A percentile compares a stretch with the other conserved stretches of the same genome.
Conservation (phyloP, 2,329 filamentous ascomycete species). For the Neofusicoccum cordaticola region DNA sequence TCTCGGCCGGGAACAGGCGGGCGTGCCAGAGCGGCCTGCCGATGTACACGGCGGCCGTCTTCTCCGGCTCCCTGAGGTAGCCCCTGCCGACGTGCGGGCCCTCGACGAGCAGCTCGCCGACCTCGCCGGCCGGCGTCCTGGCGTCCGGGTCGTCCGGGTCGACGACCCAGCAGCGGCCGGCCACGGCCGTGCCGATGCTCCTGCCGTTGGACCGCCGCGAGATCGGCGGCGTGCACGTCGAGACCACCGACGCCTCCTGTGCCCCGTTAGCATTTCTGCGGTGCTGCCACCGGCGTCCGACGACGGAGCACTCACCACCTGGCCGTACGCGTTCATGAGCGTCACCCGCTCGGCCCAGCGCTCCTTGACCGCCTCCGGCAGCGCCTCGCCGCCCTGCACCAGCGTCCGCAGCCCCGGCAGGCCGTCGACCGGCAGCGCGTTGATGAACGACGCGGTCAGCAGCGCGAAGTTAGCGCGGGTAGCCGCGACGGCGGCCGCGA, state of each 20-base stretch:
- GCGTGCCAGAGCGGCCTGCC: constrained; percentile 27
- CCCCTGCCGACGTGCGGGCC: constrained; percentile 44
- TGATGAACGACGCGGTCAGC: constrained; percentile 44
- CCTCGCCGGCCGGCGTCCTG: constrained; percentile 41
- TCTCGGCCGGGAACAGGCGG: neutral
- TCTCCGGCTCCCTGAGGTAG: constrained; percentile 35
- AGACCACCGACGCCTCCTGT: constrained; percentile 1
- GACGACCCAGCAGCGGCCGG: constrained; percentile 30
- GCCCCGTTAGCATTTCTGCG: neutral
- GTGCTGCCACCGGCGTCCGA: too few species aligned
- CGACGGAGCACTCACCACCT: neutral
- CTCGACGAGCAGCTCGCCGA: constrained; percentile 49
- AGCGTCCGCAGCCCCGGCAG: constrained; percentile 43
- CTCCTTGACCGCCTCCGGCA: constrained; percentile 28
- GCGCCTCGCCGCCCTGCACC: constrained; percentile 33
- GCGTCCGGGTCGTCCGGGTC: constrained; percentile 28
- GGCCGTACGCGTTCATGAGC: constrained; percentile 41
- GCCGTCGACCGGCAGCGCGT: constrained; percentile 33
- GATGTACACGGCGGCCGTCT: constrained; percentile 35
- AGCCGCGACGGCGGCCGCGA: constrained; percentile 45
- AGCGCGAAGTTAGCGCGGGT: constrained; percentile 42
- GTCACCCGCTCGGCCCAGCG: constrained; percentile 36
- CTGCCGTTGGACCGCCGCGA: neutral
- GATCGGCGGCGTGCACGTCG: neutral
- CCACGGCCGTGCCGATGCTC: constrained; percentile 22